phyloP scores from a whole-genome alignment of 208 protist genomes.

The Crithidia expoeki region DNA sequence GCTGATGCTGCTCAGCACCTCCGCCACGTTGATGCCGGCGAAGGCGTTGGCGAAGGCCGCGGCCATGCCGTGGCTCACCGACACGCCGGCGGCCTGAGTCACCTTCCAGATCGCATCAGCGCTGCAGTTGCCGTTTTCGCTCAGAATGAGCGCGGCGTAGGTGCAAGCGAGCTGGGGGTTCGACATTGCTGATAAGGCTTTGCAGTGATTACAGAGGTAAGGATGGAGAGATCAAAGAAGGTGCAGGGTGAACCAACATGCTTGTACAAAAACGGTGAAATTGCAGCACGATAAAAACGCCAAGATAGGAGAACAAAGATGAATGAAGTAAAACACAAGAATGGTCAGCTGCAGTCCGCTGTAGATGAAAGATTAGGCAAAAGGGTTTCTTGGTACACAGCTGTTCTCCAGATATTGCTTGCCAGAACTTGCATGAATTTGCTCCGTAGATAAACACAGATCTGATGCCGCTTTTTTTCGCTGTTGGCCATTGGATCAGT shows the following conservation, averaged over 20 bases:
- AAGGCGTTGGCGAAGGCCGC: slow-evolving; percentile 68
- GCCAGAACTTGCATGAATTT: no score
- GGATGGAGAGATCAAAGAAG: no score
- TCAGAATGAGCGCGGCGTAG: slow-evolving; percentile 94
- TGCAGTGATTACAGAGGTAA: no score
- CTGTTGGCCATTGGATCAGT: no score
- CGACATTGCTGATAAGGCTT: slow-evolving; percentile 10
- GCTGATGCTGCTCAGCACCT: slow-evolving; percentile 73
- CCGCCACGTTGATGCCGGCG: slow-evolving; percentile 54
- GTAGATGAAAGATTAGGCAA: neutral
- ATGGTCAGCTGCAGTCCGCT: neutral
- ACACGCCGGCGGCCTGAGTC: slow-evolving; percentile 77
- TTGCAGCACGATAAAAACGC: no score
- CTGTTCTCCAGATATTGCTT: no score
- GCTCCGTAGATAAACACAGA: no score
- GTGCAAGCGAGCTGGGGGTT: slow-evolving; percentile 93
- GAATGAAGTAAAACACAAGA: neutral
- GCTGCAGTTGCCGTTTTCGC: slow-evolving; percentile 89
- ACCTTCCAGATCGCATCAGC: slow-evolving; percentile 62
- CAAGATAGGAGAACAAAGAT: no score
- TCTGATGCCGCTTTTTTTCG: no score
- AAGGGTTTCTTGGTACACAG: no score
- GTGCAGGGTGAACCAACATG: no score
- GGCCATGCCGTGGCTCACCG: slow-evolving; percentile 80
- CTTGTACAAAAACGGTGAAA: neutral